Evolutionary conservation across 192 early-diverging fungal genomes (phyloP), one percentile per base, ranked within the genome.

Genomic region (Lunasporangiospora selenospora): DNA sequence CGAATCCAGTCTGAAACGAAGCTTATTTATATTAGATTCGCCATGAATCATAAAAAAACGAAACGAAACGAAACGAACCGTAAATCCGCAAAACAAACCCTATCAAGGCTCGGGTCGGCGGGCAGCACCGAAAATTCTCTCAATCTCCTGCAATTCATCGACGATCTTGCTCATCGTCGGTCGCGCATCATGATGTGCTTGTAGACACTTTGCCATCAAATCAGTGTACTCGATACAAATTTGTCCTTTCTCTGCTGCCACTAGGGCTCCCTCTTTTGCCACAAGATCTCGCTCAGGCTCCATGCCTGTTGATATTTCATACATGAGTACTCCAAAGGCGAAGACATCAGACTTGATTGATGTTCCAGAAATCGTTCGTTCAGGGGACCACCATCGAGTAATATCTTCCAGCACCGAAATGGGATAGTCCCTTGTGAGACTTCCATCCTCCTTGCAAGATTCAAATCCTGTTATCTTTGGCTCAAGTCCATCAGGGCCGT

Each of bases 381-480:
- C 62, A 54, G 51, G 62, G 6, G 52, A 15, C 62, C 62, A 64
- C 62, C 62, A 64, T 47, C 23, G 53, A 13, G 16, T 12, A 26
- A 27, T 27, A 18, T 36, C 0, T 11, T 53, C 52, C 15, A 54
- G 43, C 4, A 54, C 7, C 10, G 31, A 32, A n/a, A n/a, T n/a
- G 3, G 62, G 62, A 45, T 31, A 47, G 1, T 29, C 16, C 13
- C 62, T 44, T 24, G 62, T 64, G 6, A 0, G 16, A 10, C 16
- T 0, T 7, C 5, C 16, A n/a, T 49, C 44, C 30, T 30, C 31
- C 52, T 64, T 64, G 42, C 62, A 64, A 41, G 54, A 47, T 34
- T 64, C 62, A 21, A 64, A 64, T 47, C 62, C 62, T 16, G 62
- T 64, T 16, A 64, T 34, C 44, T 30, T 64, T 33, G 62, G 62